Percentiles rank a stretch among this genome's conserved stretches.
Evolutionary conservation across 2,329 filamentous ascomycete species (phyloP).

Genomic region (Aspergillus ibericus): DNA sequence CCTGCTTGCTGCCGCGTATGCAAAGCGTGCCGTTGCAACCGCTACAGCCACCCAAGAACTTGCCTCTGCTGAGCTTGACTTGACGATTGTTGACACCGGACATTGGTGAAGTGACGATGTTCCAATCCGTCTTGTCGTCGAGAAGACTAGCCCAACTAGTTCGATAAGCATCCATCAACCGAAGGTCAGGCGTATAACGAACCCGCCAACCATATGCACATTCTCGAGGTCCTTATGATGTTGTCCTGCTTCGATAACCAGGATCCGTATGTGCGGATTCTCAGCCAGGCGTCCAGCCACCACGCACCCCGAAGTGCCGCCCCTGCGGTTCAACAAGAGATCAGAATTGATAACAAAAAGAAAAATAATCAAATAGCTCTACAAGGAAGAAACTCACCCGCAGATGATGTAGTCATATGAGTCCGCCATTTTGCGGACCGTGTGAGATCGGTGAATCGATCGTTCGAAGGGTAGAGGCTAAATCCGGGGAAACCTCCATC

Average conservation of each 20-base stretch:
- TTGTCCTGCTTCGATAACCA: conserved; percentile 51
- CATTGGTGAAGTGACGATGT: conserved; percentile 44
- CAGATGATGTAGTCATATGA: conserved; percentile 34
- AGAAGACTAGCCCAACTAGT: conserved; percentile 44
- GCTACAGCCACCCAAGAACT: conserved; percentile 45
- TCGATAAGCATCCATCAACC: neutral
- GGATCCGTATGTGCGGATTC: conserved; percentile 42
- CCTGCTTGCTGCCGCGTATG: conserved; percentile 45
- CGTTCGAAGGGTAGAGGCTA: neutral
- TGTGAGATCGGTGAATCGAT: neutral
- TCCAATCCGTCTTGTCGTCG: conserved; percentile 48
- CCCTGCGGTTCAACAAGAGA: conserved; percentile 27
- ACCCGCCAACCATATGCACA: conserved; percentile 48
- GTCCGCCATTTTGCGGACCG: neutral
- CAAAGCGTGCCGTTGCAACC: conserved; percentile 49
- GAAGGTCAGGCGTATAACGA: neutral
- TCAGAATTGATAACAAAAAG: neutral
- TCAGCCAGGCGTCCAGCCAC: conserved; percentile 51
- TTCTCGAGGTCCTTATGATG: conserved; percentile 48
- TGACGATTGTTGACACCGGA: conserved; percentile 41
- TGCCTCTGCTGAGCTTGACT: conserved; percentile 46
- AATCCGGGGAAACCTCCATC: neutral
- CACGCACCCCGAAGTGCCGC: conserved; percentile 52
- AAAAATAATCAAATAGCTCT: neutral
- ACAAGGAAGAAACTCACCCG: conserved; percentile 19